phyloP scores from a whole-genome alignment of 208 protist species.

The Zelonia costaricensis region DNA sequence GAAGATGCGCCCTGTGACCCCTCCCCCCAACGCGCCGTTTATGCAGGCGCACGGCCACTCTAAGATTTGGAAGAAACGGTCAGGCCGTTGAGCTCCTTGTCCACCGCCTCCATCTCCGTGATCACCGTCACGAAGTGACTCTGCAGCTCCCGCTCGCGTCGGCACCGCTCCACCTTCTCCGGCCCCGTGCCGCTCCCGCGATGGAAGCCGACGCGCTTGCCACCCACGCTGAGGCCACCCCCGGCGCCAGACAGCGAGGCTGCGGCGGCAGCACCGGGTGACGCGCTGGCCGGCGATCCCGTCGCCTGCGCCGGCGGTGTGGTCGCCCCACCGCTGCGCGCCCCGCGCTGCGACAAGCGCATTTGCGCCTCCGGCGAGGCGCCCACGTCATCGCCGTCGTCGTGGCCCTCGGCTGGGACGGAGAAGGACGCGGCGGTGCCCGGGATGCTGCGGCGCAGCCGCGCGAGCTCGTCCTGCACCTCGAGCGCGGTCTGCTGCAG shows the following conservation, averaged over 20 bases:
- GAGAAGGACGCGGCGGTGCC: background rate
- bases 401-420: background rate
- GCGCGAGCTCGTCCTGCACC: slow-evolving; percentile 56
- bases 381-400: background rate
- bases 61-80: slow-evolving; percentile 3
- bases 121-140: slow-evolving; percentile 46
- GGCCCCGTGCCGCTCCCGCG: slow-evolving; percentile 8
- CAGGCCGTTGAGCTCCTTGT: slow-evolving; percentile 43
- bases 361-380: background rate
- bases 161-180: slow-evolving; percentile 42
- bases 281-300: background rate
- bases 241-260: background rate
- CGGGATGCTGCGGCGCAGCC: slow-evolving; percentile 21
- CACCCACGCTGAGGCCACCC: slow-evolving; percentile 8
- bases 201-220: slow-evolving; percentile 1
- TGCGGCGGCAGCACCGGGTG: background rate
- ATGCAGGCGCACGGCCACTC: background rate
- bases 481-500: slow-evolving; percentile 44
- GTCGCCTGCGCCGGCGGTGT: background rate
- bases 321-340: background rate
- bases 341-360: slow-evolving; percentile 8
- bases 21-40: too few species aligned
- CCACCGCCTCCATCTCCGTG: slow-evolving; percentile 73
- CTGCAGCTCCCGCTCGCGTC: slow-evolving; percentile 53
- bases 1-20: too few species aligned